phyloP scores from a whole-genome alignment of 1,139 yeast species.

The Hanseniaspora gamundiae region DNA sequence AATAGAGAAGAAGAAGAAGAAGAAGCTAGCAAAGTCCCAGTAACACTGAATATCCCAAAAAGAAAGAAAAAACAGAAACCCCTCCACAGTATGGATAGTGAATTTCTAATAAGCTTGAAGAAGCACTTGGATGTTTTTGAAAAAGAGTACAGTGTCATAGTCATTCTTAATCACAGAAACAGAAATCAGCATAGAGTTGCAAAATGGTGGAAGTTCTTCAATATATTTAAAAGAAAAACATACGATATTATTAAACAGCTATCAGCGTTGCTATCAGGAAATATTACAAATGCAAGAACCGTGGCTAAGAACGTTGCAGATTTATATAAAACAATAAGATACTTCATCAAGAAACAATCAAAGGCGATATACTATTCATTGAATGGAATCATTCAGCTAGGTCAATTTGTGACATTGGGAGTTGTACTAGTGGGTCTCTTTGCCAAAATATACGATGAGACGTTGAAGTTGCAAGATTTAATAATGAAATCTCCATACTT shows the following conservation, averaged over 20 bases:
- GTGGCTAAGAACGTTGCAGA: constrained; percentile 5
- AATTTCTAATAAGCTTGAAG: constrained; percentile 1
- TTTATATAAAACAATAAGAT: constrained; percentile 11
- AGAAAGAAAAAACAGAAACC: too few species aligned
- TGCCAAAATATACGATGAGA: constrained; percentile 33
- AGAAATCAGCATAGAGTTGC: constrained; percentile 67
- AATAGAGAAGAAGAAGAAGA: too few species aligned
- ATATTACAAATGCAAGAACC: constrained; percentile 4
- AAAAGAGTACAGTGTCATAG: constrained; percentile 47
- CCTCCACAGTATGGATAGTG: too few species aligned
- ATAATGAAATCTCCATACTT: constrained; percentile 18
- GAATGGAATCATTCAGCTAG: constrained; percentile 57
- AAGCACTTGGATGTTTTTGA: constrained; percentile 14
- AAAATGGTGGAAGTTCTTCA: constrained; percentile 64
- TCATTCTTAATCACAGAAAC: constrained; percentile 56
- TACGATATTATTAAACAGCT: constrained; percentile 32
- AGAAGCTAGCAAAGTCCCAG: too few species aligned
- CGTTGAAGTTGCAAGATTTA: not conserved
- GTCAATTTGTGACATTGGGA: constrained; percentile 69
- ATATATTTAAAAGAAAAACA: constrained; percentile 44
- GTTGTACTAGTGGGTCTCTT: constrained; percentile 50
- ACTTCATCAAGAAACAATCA: constrained; percentile 11
- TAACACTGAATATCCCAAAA: too few species aligned
- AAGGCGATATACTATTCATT: constrained; percentile 38
- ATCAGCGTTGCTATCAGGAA: constrained; percentile 15